Evolutionary conservation across 345 rosid genomes (phyloP).

Genomic region (Linum lewisii): DNA sequence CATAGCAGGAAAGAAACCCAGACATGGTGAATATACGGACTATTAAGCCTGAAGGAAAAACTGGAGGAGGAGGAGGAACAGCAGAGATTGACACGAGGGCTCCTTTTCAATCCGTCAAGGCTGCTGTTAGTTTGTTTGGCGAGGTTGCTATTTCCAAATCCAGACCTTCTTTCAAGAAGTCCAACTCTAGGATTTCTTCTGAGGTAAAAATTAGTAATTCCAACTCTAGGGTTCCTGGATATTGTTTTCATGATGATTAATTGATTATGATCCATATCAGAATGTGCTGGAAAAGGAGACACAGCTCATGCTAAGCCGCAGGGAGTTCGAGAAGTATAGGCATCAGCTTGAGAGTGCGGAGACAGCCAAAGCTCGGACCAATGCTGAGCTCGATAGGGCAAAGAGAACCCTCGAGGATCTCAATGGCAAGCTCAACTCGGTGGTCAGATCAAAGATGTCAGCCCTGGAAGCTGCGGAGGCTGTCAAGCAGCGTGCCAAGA

Average conservation of each 20-base stretch:
- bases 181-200: conserved; percentile 17
- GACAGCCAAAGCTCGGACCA: conserved; percentile 32
- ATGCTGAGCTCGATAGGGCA: conserved; percentile 43
- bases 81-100: conserved; percentile 87
- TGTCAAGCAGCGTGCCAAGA: conserved; percentile 33
- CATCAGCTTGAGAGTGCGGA: conserved; percentile 34
- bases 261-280: conserved; percentile 11
- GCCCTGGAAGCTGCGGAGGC: conserved; percentile 40
- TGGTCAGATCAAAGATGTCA: conserved; percentile 30
- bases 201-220: conserved; percentile 22
- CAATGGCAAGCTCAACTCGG: conserved; percentile 26
- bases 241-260: too few species aligned
- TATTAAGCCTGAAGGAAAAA: conserved; percentile 15
- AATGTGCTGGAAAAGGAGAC: conserved; percentile 54
- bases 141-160: conserved; percentile 45
- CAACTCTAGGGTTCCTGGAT: not conserved
- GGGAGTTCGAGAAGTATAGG: conserved; percentile 33
- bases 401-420: conserved; percentile 36
- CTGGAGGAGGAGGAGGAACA: conserved; percentile 24
- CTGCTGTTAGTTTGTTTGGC: conserved; percentile 81
- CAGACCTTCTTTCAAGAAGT: conserved; percentile 16
- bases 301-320: conserved; percentile 40
- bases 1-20: conserved; percentile 4
- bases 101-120: conserved; percentile 87
- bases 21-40: conserved; percentile 43